phyloP scores from a whole-genome alignment of 768 basidiomycete genomes.

The Sarcodon sp. region DNA sequence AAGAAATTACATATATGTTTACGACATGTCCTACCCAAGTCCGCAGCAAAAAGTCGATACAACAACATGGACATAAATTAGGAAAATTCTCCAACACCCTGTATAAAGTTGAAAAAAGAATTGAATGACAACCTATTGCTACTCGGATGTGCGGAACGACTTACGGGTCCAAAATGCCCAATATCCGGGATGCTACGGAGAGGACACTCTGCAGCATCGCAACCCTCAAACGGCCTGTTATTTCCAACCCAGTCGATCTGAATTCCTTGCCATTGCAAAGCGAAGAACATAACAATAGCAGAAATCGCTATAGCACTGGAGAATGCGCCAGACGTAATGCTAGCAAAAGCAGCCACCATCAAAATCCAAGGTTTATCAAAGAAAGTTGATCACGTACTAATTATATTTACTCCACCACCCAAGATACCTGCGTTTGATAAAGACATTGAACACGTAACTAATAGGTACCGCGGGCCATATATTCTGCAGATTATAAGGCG shows the following conservation, averaged over 20 bases:
- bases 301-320: constrained; percentile 20
- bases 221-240: constrained; percentile 9
- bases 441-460: constrained; percentile 14
- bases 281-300: constrained; percentile 24
- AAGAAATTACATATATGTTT: too few relatives aligned
- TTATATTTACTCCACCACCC: constrained; percentile 19
- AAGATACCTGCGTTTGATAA: constrained; percentile 12
- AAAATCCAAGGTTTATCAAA: background rate
- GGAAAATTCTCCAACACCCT: too few relatives aligned
- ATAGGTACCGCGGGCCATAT: constrained; percentile 13
- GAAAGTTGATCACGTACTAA: constrained; percentile 6
- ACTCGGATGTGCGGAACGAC: too few relatives aligned
- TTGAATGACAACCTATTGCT: too few relatives aligned
- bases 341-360: background rate
- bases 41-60: too few relatives aligned
- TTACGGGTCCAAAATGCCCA: constrained; percentile 12
- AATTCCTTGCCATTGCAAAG: constrained; percentile 13
- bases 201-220: constrained; percentile 6
- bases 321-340: constrained; percentile 20
- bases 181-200: constrained; percentile 7
- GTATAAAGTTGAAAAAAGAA: too few relatives aligned
- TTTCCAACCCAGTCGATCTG: constrained; percentile 20
- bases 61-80: too few relatives aligned
- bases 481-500: constrained; percentile 11
- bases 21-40: too few relatives aligned